Base-by-base conservation (phyloP, 306 rosid genomes). In the Quercus mongolica region DNA sequence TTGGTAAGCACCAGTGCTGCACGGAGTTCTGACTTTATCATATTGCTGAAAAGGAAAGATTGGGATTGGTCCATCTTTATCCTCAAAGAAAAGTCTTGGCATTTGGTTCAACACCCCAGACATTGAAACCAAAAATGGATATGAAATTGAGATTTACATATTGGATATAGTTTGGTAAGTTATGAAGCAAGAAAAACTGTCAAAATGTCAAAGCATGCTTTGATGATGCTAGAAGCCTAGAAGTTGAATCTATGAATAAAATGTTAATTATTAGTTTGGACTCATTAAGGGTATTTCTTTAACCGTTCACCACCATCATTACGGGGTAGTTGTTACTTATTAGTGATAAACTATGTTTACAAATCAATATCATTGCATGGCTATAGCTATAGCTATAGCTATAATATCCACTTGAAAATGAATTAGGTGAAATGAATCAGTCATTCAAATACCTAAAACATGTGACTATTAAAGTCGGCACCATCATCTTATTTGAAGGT, bases 31-130 rank as follows among this genome's bases (percentile, higher is more conserved):
- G 69, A 38, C 79, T 75, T 77, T 71, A 26, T 61, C 33, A 63
- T 28, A 65, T 28, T 12, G 23, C 31, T 11, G 35, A 38, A 57
- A 72, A 57, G 68, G 63, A 75, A 25, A 26, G 20, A 0, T 20
- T 49, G n/a, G 33, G 30, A 0, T 6, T 49, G 26, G 33, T 10
- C 4, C 52, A 55, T 72, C 80, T 81, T 73, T 75, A 74, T 87
- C 75, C 75, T 26, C 69, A 19, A 8, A 41, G 46, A 41, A 41
- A 7, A 20, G 54, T 12, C 76, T 46, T 69, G 26, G 28, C 31
- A 38, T 62, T 51, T 82, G 87, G 79, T 79, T 87, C 86, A 80
- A 82, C 85, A 75, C 63, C 58, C 63, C 49, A 31, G 67, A 67
- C 31, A 14, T 52, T 64, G 55, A 23, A 64, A 44, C 44, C 3